Evolutionary conservation across 495 filamentous ascomycete species (phyloP).

Genomic region (Lichenothelia convexa): DNA sequence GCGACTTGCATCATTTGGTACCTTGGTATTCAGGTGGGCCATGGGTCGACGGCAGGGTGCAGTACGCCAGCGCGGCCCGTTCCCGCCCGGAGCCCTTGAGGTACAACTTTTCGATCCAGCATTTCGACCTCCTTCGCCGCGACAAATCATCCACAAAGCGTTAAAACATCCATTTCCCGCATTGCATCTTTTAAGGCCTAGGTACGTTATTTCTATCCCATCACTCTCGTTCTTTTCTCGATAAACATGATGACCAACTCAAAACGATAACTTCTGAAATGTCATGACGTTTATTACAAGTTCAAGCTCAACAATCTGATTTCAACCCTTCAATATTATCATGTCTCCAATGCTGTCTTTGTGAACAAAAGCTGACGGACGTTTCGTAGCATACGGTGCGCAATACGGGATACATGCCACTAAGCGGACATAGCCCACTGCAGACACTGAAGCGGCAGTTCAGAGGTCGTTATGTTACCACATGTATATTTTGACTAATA

Average conservation of each 20-base stretch:
- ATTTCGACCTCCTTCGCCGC: not conserved
- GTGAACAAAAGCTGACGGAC: no score
- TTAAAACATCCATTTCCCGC: not conserved
- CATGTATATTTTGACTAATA: no score
- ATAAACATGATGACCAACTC: constrained; percentile 21
- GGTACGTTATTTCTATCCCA: not conserved
- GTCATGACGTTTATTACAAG: constrained; percentile 21
- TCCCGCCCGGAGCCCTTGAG: not conserved
- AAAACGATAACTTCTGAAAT: constrained; percentile 29
- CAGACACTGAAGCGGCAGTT: no score
- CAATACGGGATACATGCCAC: no score
- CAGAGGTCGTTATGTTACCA: no score
- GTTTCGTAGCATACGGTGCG: no score
- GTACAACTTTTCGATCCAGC: not conserved
- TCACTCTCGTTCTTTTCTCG: not conserved
- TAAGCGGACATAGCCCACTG: no score
- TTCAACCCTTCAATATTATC: no score
- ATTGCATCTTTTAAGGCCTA: not conserved
- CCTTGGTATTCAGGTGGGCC: no score
- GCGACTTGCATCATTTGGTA: no score
- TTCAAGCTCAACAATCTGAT: constrained; percentile 40
- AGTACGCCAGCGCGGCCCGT: not conserved
- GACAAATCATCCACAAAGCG: not conserved
- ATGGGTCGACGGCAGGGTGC: not conserved
- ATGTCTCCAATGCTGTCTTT: no score